A percentile compares a stretch with the other conserved stretches of the same genome.
Evolutionary conservation across 164 flowering plant genomes (phyloP).

Genomic region (Umbilicus rupestris): DNA sequence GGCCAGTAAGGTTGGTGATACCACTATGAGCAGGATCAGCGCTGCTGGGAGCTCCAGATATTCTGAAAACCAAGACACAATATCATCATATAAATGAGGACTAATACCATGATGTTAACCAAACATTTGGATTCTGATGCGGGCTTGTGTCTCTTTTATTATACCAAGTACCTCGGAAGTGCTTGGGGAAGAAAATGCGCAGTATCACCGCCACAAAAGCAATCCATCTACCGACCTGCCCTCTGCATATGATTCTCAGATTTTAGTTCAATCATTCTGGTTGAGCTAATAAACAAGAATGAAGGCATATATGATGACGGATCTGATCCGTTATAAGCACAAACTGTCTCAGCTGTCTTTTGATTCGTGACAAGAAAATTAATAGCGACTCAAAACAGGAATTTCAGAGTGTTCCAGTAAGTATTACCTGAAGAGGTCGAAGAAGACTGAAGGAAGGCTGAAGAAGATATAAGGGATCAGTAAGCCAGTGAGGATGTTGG

Average conservation of each 20-base stretch:
- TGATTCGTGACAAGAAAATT: too few species aligned
- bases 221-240: slow-evolving; percentile 86
- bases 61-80: slow-evolving; percentile 26
- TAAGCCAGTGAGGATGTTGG: slow-evolving; percentile 70
- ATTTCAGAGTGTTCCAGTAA: slow-evolving; percentile 11
- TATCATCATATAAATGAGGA: too few species aligned
- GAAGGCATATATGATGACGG: neutral
- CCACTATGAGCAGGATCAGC: slow-evolving; percentile 11
- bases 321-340: too few species aligned
- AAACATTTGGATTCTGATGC: too few species aligned
- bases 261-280: neutral
- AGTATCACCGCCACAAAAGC: slow-evolving; percentile 61
- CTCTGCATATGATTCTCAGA: slow-evolving; percentile 34
- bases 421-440: slow-evolving; percentile 67
- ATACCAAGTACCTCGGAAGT: slow-evolving; percentile 64
- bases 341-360: too few species aligned
- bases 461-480: slow-evolving; percentile 82
- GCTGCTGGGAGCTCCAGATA: slow-evolving; percentile 55
- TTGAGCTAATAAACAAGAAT: neutral
- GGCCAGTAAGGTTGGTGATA: slow-evolving; percentile 7
- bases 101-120: too few species aligned
- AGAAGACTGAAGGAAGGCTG: slow-evolving; percentile 58
- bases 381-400: neutral
- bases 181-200: slow-evolving; percentile 71
- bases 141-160: too few species aligned